Evolutionary conservation across 208 protist genomes (phyloP).

Genomic region (Leishmania braziliensis): DNA sequence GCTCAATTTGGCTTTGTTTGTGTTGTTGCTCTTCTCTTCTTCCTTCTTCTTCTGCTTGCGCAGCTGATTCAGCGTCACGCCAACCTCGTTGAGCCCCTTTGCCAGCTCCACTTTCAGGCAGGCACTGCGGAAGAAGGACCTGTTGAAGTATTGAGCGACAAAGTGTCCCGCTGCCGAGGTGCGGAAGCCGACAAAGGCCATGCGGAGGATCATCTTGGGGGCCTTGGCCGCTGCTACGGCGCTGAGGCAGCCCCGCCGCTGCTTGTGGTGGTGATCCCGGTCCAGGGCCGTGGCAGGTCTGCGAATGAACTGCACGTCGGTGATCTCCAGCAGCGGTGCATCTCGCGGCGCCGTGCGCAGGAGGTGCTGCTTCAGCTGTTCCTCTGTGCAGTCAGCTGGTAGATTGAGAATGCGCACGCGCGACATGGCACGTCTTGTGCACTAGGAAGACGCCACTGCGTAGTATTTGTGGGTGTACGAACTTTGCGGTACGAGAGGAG

Average conservation of each 20-base stretch:
- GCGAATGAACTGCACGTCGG: conserved; percentile 68
- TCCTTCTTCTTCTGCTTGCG: conserved; percentile 26
- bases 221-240: background rate
- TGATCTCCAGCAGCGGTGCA: conserved; percentile 89
- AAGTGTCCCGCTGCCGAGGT: conserved; percentile 83
- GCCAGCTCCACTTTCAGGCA: conserved; percentile 90
- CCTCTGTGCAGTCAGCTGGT: conserved; percentile 93
- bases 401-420: conserved; percentile 95
- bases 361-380: conserved; percentile 92
- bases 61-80: conserved; percentile 64
- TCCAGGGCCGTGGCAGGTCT: conserved; percentile 19
- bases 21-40: conserved; percentile 4
- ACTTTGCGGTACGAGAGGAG: background rate
- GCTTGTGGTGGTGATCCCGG: conserved; percentile 17
- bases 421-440: conserved; percentile 48
- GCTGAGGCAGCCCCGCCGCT: background rate
- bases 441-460: background rate
- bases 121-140: conserved; percentile 94
- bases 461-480: background rate
- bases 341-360: conserved; percentile 57
- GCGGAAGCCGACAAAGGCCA: conserved; percentile 97
- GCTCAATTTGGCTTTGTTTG: background rate
- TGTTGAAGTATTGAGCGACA: conserved; percentile 91
- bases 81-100: conserved; percentile 69
- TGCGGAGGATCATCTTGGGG: conserved; percentile 72